Conservation (phyloP, 1,284 basidiomycete genomes). For the Coniophora puteana region DNA sequence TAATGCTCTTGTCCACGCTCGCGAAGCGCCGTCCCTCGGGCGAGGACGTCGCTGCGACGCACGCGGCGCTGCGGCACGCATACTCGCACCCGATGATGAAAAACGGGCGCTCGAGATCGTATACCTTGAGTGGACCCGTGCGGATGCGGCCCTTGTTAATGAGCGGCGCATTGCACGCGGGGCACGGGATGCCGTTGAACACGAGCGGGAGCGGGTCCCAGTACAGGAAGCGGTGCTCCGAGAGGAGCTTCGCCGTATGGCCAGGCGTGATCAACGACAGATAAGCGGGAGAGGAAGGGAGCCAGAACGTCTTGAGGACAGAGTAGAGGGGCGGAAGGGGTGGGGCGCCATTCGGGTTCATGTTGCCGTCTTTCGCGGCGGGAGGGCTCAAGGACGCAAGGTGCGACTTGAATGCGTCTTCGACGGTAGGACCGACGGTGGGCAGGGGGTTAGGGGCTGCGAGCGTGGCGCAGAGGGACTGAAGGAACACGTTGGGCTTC, state of each 20-base stretch:
- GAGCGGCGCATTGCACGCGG: constrained; percentile 52
- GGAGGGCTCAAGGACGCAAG: constrained; percentile 53
- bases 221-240: constrained; percentile 70
- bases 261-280: constrained; percentile 71
- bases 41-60: constrained; percentile 32
- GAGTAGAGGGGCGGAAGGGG: constrained; percentile 65
- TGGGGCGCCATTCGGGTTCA: constrained; percentile 36
- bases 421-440: constrained; percentile 51
- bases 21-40: constrained; percentile 59
- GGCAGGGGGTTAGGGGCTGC: constrained; percentile 56
- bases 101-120: constrained; percentile 72
- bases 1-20: constrained; percentile 64
- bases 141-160: constrained; percentile 63
- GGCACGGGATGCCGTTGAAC: constrained; percentile 72
- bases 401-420: constrained; percentile 72
- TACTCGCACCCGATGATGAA: constrained; percentile 80
- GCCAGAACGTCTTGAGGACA: constrained; percentile 74
- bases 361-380: constrained; percentile 34
- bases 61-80: constrained; percentile 48
- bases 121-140: constrained; percentile 67
- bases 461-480: constrained; percentile 49
- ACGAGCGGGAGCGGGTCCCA: constrained; percentile 77
- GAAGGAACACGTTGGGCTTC: constrained; percentile 53
- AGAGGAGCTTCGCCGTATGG: constrained; percentile 57
- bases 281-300: constrained; percentile 69